Evolutionary conservation across 2,329 filamentous ascomycete species (phyloP), one percentile per base, ranked within the genome.

Genomic region (Scleromitrula shiraiana): DNA sequence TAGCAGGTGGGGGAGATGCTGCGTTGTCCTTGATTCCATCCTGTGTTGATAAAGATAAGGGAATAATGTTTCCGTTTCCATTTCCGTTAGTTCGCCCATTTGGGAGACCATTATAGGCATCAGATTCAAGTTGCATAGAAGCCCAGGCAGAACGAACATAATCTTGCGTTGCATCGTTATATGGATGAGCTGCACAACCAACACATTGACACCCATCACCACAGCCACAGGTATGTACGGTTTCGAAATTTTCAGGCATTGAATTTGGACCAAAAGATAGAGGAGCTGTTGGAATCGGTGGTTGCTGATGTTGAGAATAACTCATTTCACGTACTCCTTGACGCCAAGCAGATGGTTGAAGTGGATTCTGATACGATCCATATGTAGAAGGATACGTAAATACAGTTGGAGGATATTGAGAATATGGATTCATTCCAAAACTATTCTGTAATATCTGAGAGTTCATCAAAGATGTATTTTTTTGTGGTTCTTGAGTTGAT

Each of bases 151-250:
- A 74, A 43, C 72, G 68, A 3, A 81, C 69, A 50, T 73, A 69
- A 39, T 72, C 65, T 68, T 70, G 74, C 42, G 77, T 85, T 19
- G 80, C 76, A 7, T 77, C 71, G 55, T 85, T 85, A 59, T 80
- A 83, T 10, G 82, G 80, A 61, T 85, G 82, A 2, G 77, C 77
- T 5, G 79, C 72, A 60, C 83, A 87, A 9, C 81, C 82, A 29
- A 85, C 68, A 59, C 83, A 87, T 55, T 80, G 74, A 55, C 83
- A 87, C 23, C 69, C 69, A 46, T 82, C 76, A 17, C 83, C 83
- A 59, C 83, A 87, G 40, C 70, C 70, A 57, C 83, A 87, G 20
- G 70, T 68, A 53, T 76, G 71, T 12, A 61, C 26, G 0, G 58
- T 60, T 17, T 62, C 52, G 2, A 55, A 36, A 15, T 23, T 52